Percentiles rank a stretch among this genome's conserved stretches.
Evolutionary conservation across 805 yeast genomes (phyloP).

Genomic region (Candida insectorum): DNA sequence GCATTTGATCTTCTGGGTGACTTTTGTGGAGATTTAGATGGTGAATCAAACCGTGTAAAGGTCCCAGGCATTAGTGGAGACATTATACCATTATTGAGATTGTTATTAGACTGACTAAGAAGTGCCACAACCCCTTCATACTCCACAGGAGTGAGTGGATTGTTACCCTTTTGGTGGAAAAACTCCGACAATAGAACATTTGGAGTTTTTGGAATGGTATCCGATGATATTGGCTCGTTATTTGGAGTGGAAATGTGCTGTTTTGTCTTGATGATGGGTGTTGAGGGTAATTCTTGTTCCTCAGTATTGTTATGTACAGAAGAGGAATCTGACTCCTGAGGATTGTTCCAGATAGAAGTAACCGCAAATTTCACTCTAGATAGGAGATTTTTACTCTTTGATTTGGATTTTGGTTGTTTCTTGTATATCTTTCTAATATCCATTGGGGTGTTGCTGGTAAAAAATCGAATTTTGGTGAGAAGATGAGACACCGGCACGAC

Average conservation of each 20-base stretch:
- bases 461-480: not conserved
- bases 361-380: constrained; percentile 1
- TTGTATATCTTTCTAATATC: constrained; percentile 14
- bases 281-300: too few species aligned
- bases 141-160: constrained; percentile 71
- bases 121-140: constrained; percentile 65
- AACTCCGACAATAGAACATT: constrained; percentile 66
- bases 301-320: too few species aligned
- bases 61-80: constrained; percentile 13
- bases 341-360: constrained; percentile 4
- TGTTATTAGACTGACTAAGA: constrained; percentile 8
- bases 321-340: too few species aligned
- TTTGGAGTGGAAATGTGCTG: constrained; percentile 2
- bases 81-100: constrained; percentile 1
- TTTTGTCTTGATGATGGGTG: not conserved
- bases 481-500: not conserved
- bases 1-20: not conserved
- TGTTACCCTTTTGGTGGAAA: constrained; percentile 69
- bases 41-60: constrained; percentile 7
- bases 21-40: constrained; percentile 2
- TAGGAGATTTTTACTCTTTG: constrained; percentile 2
- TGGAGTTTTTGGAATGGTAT: constrained; percentile 17
- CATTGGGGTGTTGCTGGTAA: constrained; percentile 7
- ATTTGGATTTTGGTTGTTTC: constrained; percentile 4
- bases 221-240: not conserved